Conservation (phyloP, 306 rosid species). For the Chamaecrista fasciculata region DNA sequence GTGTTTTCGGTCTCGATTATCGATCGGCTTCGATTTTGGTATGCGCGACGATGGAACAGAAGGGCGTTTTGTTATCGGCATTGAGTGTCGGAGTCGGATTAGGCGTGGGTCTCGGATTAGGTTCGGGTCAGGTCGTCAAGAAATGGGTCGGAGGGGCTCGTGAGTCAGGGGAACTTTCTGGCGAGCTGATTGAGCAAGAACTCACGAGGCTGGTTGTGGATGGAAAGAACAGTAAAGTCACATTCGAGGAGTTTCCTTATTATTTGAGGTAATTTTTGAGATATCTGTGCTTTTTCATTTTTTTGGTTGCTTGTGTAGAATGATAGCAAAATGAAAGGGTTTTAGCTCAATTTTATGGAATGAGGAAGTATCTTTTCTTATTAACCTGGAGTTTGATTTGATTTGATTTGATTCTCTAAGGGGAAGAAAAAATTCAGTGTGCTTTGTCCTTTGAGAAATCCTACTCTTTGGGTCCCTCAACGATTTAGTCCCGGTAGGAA, state of each 20-base stretch:
- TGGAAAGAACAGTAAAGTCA: conserved; percentile 50
- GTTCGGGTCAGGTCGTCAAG: conserved; percentile 57
- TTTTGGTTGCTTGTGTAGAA: not conserved
- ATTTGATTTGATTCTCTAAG: too few relatives aligned
- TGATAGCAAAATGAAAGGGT: not conserved
- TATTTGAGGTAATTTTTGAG: conserved; percentile 53
- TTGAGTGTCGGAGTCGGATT: conserved; percentile 80
- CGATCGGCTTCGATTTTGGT: too few relatives aligned
- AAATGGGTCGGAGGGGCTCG: conserved; percentile 59
- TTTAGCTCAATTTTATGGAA: not conserved
- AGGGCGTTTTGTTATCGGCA: conserved; percentile 64
- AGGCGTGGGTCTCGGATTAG: conserved; percentile 69
- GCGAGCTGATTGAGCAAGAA: conserved; percentile 57
- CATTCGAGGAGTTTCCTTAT: conserved; percentile 69
- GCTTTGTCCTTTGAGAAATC: too few relatives aligned
- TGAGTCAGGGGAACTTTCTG: conserved; percentile 46
- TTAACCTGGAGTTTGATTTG: too few relatives aligned
- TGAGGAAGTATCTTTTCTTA: not conserved
- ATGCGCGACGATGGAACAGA: conserved; percentile 91
- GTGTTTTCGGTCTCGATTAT: too few relatives aligned
- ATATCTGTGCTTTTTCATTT: too few relatives aligned
- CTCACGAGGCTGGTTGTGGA: conserved; percentile 52
- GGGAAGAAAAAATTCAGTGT: too few relatives aligned
- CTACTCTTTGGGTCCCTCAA: too few relatives aligned
- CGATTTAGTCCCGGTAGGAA: too few relatives aligned